Conservation (phyloP, 129 eudicot species). For the Saussurea involucrata region DNA sequence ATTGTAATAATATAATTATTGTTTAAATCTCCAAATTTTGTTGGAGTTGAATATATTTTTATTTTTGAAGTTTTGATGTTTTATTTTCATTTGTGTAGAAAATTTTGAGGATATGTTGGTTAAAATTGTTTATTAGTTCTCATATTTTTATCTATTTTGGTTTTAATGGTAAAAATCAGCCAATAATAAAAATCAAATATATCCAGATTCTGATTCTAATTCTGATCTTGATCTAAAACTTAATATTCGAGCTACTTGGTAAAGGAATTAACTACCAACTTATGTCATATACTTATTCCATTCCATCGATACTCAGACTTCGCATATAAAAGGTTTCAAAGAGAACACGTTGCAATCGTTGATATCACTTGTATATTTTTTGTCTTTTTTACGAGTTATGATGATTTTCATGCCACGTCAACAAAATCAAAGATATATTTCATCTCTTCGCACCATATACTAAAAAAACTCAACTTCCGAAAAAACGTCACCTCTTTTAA, state of each 20-base stretch:
- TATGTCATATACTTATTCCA: neutral
- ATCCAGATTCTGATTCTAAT: neutral
- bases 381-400: neutral
- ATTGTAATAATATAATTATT: no score
- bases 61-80: no score
- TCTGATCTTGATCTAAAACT: neutral
- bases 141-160: no score
- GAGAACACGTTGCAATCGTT: conserved; percentile 15
- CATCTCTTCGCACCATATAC: neutral
- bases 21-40: no score
- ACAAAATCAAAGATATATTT: neutral
- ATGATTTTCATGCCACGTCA: neutral
- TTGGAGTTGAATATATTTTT: no score
- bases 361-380: conserved; percentile 1
- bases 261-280: neutral
- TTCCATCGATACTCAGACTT: neutral
- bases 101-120: no score
- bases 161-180: neutral
- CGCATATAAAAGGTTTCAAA: conserved; percentile 18
- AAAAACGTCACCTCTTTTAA: neutral
- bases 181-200: neutral
- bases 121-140: no score
- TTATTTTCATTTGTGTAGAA: no score
- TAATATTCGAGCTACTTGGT: neutral
- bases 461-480: no score